Evolutionary conservation across 2,329 filamentous ascomycete genomes (phyloP).

Genomic region (Acrocalymma vagum): DNA sequence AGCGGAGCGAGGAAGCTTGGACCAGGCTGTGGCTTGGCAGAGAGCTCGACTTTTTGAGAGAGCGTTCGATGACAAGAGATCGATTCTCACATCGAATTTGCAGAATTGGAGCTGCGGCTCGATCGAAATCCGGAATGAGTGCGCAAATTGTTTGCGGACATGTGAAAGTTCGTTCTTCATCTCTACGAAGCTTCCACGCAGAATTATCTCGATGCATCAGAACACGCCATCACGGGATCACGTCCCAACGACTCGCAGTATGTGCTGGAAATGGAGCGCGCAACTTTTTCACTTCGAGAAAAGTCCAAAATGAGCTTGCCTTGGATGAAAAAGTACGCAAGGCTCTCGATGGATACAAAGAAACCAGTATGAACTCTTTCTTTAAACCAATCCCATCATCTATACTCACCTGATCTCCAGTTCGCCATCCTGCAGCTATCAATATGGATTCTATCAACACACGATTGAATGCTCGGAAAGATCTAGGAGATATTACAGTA

Average conservation of each 20-base stretch:
- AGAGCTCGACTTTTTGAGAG: constrained; percentile 23
- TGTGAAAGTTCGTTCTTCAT: constrained; percentile 17
- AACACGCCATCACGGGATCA: constrained; percentile 40
- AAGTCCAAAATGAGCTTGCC: constrained; percentile 4
- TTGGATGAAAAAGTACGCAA: constrained; percentile 28
- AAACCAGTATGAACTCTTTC: constrained; percentile 30
- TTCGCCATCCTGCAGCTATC: constrained; percentile 19
- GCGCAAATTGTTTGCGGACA: constrained; percentile 25
- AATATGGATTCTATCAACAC: constrained; percentile 49
- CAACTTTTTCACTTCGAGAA: constrained; percentile 18
- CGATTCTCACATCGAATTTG: constrained; percentile 2
- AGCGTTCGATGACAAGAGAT: neutral
- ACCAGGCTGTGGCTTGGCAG: constrained; percentile 23
- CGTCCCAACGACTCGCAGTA: constrained; percentile 13
- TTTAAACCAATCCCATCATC: neutral
- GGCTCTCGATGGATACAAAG: constrained; percentile 40
- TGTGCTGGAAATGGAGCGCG: constrained; percentile 19
- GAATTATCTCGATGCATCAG: constrained; percentile 43
- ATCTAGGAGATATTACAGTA: constrained; percentile 49
- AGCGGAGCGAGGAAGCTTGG: constrained; percentile 28
- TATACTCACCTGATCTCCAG: constrained; percentile 19
- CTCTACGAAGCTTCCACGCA: constrained; percentile 38
- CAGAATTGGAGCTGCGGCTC: neutral
- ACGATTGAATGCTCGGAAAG: constrained; percentile 5
- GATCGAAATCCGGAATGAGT: constrained; percentile 25